These are phyloP conservation scores for Turnera subulata DNA, from an alignment of 345 rosid genomes.

Conservation along the genomic window DNA sequence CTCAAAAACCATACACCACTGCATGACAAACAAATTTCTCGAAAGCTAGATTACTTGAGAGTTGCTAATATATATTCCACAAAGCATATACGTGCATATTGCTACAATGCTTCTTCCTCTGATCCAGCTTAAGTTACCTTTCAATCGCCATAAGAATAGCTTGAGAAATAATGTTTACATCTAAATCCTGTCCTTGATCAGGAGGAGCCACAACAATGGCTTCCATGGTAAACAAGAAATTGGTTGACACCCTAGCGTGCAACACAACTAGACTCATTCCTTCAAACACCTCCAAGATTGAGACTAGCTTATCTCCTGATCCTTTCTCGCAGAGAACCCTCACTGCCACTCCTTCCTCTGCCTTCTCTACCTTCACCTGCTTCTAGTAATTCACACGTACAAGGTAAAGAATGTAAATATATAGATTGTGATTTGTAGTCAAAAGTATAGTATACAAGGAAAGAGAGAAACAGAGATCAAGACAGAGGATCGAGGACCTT, in stretches of 20 bases:
- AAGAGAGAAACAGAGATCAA: background rate
- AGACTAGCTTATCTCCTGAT: conserved; percentile 44
- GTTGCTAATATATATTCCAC: too few relatives aligned
- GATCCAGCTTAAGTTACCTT: conserved; percentile 14
- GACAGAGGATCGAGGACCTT: conserved; percentile 38
- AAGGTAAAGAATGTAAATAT: background rate
- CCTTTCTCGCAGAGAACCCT: conserved; percentile 43
- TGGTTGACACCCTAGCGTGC: conserved; percentile 57
- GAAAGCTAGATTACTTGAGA: too few relatives aligned
- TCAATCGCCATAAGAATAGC: conserved; percentile 47
- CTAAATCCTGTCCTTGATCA: conserved; percentile 32
- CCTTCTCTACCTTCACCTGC: conserved; percentile 67
- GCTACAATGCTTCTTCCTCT: background rate
- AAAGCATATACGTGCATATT: too few relatives aligned
- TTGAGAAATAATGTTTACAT: conserved; percentile 36
- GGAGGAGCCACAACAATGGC: conserved; percentile 57
- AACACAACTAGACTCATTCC: conserved; percentile 52
- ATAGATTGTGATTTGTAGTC: background rate
- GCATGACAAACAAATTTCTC: too few relatives aligned
- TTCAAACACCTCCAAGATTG: conserved; percentile 64
- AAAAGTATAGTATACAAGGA: too few relatives aligned
- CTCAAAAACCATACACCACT: too few relatives aligned
- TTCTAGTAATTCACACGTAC: conserved; percentile 12
- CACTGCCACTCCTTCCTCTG: conserved; percentile 41
- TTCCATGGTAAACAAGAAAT: conserved; percentile 51